phyloP scores from a whole-genome alignment of 257 asterid genomes.

The Craterostigma plantagineum region DNA sequence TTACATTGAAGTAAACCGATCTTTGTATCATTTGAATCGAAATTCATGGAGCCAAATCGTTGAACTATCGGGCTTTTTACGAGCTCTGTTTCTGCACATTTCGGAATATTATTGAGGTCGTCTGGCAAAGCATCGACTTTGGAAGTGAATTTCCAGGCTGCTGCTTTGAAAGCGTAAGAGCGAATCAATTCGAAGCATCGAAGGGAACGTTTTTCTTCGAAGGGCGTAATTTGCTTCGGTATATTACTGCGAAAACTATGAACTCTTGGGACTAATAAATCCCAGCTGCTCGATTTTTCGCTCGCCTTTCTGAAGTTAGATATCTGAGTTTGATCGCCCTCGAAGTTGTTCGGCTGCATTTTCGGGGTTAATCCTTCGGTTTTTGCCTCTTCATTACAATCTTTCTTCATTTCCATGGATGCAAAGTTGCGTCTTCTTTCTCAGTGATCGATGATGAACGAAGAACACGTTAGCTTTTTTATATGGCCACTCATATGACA shows the following conservation, averaged over 20 bases:
- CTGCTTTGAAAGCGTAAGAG: slow-evolving; percentile 24
- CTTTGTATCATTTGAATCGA: not conserved
- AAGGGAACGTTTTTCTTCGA: slow-evolving; percentile 46
- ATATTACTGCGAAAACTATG: slow-evolving; percentile 23
- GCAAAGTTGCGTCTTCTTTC: not conserved
- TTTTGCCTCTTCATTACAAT: not conserved
- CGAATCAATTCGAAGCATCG: slow-evolving; percentile 59
- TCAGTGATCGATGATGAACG: too few relatives aligned
- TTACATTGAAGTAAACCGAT: not conserved
- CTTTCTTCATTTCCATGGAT: not conserved
- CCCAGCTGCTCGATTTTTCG: too few relatives aligned
- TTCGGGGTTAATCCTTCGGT: too few relatives aligned
- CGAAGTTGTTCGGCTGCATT: too few relatives aligned
- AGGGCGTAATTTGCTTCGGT: slow-evolving; percentile 41
- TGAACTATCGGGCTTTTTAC: slow-evolving; percentile 53
- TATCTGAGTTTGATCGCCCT: too few relatives aligned
- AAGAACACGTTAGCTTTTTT: too few relatives aligned
- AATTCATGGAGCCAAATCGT: slow-evolving; percentile 20
- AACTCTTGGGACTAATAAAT: not conserved
- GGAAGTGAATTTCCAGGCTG: slow-evolving; percentile 23
- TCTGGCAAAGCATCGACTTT: slow-evolving; percentile 21
- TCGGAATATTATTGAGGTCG: slow-evolving; percentile 8
- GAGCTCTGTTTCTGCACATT: slow-evolving; percentile 45
- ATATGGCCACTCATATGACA: too few relatives aligned
- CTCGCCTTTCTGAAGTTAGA: too few relatives aligned